Percentiles rank a stretch among this genome's conserved stretches.
phyloP scores from a whole-genome alignment of 2,329 filamentous ascomycete species.

The Botryotinia calthae region DNA sequence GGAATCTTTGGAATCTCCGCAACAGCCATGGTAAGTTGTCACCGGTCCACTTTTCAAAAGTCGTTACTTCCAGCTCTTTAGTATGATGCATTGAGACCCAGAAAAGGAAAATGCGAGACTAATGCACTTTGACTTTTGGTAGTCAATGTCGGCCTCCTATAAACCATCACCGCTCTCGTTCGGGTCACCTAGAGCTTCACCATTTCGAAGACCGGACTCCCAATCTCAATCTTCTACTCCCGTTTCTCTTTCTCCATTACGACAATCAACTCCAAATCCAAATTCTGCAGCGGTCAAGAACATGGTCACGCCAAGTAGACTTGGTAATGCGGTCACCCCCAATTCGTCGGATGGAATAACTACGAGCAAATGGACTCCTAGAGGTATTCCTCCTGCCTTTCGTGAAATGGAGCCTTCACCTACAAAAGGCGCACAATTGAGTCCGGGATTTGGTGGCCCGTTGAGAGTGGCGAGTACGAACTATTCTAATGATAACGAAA shows the following conservation, averaged over 20 bases:
- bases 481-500: slow-evolving; percentile 36
- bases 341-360: slow-evolving; percentile 37
- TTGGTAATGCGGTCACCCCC: slow-evolving; percentile 42
- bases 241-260: slow-evolving; percentile 63
- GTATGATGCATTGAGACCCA: slow-evolving; percentile 13
- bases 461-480: slow-evolving; percentile 24
- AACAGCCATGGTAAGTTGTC: slow-evolving; percentile 22
- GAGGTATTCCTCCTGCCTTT: slow-evolving; percentile 37
- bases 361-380: slow-evolving; percentile 33
- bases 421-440: slow-evolving; percentile 33
- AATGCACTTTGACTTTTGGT: slow-evolving; percentile 6
- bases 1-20: slow-evolving; percentile 8
- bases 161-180: slow-evolving; percentile 72
- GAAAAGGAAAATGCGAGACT: slow-evolving; percentile 13
- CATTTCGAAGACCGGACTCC: slow-evolving; percentile 61
- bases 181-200: slow-evolving; percentile 66
- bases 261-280: slow-evolving; percentile 57
- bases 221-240: slow-evolving; percentile 53
- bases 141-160: slow-evolving; percentile 48
- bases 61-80: slow-evolving; percentile 15
- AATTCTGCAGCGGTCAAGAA: slow-evolving; percentile 59
- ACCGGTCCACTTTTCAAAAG: slow-evolving; percentile 17
- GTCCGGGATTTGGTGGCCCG: slow-evolving; percentile 35
- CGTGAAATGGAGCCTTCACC: slow-evolving; percentile 39
- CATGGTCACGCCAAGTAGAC: slow-evolving; percentile 43